phyloP scores from a whole-genome alignment of 2,329 filamentous ascomycete genomes.

The Aspergillus sp. region DNA sequence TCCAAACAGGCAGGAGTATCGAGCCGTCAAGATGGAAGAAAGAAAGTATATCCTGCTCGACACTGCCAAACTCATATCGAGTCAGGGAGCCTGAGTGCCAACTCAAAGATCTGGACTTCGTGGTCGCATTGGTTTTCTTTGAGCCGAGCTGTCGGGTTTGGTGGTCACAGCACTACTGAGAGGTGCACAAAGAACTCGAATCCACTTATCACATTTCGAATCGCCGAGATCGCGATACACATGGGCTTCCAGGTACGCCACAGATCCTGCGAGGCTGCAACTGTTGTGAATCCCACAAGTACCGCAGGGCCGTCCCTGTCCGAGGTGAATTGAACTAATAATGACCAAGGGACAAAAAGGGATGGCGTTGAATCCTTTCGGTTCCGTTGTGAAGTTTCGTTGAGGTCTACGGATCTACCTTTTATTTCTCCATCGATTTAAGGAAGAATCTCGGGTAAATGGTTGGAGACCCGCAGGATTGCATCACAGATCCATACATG shows the following conservation, averaged over 20 bases:
- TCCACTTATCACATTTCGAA: slow-evolving; percentile 6
- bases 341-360: not conserved
- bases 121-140: slow-evolving; percentile 1
- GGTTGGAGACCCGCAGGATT: not conserved
- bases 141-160: not conserved
- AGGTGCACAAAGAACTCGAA: slow-evolving; percentile 1
- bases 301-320: not conserved
- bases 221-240: not conserved
- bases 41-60: not conserved
- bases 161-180: not conserved
- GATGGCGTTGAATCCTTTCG: not conserved
- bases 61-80: not conserved
- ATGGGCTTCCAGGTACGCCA: not conserved
- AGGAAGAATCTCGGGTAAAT: not conserved
- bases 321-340: not conserved
- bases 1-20: not conserved
- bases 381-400: not conserved
- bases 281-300: not conserved
- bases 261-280: not conserved
- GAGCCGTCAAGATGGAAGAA: not conserved
- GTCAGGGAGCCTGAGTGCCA: not conserved
- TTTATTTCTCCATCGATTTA: not conserved
- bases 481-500: not conserved
- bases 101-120: not conserved
- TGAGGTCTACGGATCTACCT: not conserved